These are phyloP conservation scores for Pichia sp. DNA, from an alignment of 1,139 yeast species.

Conservation along the genomic window DNA sequence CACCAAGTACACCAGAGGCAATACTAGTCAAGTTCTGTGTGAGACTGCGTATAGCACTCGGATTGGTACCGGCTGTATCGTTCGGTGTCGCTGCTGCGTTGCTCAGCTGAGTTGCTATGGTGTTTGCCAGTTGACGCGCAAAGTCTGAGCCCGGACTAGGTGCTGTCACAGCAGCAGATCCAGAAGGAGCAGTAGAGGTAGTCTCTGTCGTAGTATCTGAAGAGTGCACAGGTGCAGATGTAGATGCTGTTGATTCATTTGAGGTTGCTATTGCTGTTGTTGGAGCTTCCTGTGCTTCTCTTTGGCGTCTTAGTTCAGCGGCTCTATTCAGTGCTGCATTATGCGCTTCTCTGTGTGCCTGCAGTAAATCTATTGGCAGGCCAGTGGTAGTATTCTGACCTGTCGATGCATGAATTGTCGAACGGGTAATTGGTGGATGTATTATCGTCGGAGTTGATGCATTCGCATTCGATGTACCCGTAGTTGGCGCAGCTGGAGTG, in stretches of 20 bases:
- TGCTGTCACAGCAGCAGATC: neutral
- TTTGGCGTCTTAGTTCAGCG: slow-evolving; percentile 7
- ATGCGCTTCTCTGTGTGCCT: slow-evolving; percentile 1
- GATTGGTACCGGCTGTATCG: slow-evolving; percentile 1
- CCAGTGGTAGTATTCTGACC: slow-evolving; percentile 1
- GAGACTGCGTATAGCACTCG: slow-evolving; percentile 3
- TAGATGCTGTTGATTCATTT: too few species aligned
- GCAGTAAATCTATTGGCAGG: neutral
- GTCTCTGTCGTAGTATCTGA: neutral
- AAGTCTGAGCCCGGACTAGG: too few species aligned
- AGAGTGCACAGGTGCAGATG: too few species aligned
- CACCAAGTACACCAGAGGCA: slow-evolving; percentile 7
- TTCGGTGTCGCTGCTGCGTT: slow-evolving; percentile 4
- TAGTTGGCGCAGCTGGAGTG: too few species aligned
- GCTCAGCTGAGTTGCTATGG: slow-evolving; percentile 7
- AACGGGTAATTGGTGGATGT: slow-evolving; percentile 4
- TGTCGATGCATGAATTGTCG: neutral
- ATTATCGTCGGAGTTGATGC: too few species aligned
- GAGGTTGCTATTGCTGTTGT: too few species aligned
- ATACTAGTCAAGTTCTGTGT: slow-evolving; percentile 4
- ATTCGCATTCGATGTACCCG: too few species aligned
- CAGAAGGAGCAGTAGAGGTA: neutral
- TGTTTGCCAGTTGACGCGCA: slow-evolving; percentile 7
- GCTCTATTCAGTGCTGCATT: slow-evolving; percentile 9
- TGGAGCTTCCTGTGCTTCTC: too few species aligned